Percentiles rank a stretch among this genome's conserved stretches.
Evolutionary conservation across 371 early-diverging fungal genomes (phyloP).

Genomic region (Mucor mucedo): DNA sequence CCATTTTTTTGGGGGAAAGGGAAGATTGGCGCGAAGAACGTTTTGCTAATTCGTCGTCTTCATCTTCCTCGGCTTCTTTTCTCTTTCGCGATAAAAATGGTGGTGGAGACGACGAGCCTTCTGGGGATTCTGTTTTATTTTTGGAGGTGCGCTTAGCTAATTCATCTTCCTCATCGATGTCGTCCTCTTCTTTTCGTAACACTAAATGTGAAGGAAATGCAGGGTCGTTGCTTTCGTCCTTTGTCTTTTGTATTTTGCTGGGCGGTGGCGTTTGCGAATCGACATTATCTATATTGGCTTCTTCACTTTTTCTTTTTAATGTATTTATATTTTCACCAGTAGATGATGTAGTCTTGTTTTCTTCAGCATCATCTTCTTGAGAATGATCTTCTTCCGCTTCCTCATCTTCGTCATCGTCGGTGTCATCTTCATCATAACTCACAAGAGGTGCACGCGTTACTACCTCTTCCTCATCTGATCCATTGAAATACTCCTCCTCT

Average conservation of each 20-base stretch:
- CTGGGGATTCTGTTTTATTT: background rate
- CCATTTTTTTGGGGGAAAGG: constrained; percentile 17
- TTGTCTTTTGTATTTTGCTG: no score
- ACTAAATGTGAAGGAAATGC: no score
- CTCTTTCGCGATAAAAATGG: constrained; percentile 13
- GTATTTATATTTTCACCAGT: background rate
- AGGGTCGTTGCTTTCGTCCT: no score
- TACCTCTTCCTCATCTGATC: constrained; percentile 68
- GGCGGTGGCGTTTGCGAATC: background rate
- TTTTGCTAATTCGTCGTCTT: constrained; percentile 37
- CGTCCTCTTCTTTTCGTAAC: no score
- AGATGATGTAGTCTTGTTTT: background rate
- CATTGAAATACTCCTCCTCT: constrained; percentile 89
- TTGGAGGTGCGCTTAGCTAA: background rate
- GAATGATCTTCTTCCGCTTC: background rate
- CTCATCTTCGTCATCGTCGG: constrained; percentile 25
- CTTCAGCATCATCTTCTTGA: background rate
- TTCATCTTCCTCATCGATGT: background rate
- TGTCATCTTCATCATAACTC: constrained; percentile 57
- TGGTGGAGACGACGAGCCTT: constrained; percentile 8
- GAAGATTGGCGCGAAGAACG: constrained; percentile 11
- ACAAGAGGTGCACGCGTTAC: constrained; percentile 33
- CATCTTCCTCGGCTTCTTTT: constrained; percentile 34
- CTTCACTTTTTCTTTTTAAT: constrained; percentile 10
- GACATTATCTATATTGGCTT: background rate